phyloP scores from a whole-genome alignment of 176 grass and related monocot species.

The Microstegium vimineum region DNA sequence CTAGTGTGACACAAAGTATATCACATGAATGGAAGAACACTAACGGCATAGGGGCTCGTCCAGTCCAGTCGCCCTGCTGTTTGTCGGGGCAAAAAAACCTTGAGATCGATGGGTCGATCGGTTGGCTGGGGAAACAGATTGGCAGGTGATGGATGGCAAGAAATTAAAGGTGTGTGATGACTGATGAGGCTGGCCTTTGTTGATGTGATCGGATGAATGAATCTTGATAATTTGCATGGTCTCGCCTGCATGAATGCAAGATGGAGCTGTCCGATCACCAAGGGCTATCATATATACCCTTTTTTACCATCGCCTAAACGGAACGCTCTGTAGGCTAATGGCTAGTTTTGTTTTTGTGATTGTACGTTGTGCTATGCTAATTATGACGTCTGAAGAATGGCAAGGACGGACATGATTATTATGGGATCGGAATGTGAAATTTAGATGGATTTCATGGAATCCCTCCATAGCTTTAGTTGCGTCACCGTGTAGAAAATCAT shows the following conservation, averaged over 20 bases:
- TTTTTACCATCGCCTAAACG: not conserved
- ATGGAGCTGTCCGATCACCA: not conserved
- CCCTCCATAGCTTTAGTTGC: not conserved
- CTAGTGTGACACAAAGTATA: constrained; percentile 6
- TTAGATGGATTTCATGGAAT: not conserved
- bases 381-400: not conserved
- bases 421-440: not conserved
- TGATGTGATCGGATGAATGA: constrained; percentile 2
- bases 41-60: not conserved
- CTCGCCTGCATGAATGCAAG: not conserved
- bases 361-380: not conserved
- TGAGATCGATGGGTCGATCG: constrained; percentile 8
- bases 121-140: constrained; percentile 15
- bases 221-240: not conserved
- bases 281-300: not conserved
- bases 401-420: not conserved
- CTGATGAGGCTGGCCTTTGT: not conserved
- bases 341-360: not conserved
- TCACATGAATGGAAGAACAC: constrained; percentile 9
- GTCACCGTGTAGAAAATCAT: not conserved
- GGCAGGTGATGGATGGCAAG: constrained; percentile 11
- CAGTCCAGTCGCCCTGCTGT: constrained; percentile 11
- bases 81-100: not conserved
- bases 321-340: not conserved
- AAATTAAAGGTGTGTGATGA: not conserved